A percentile compares a stretch with the other conserved stretches of the same genome.
phyloP scores from a whole-genome alignment of 352 stramenopile genomes.

The Salisapilia sapeloensis region DNA sequence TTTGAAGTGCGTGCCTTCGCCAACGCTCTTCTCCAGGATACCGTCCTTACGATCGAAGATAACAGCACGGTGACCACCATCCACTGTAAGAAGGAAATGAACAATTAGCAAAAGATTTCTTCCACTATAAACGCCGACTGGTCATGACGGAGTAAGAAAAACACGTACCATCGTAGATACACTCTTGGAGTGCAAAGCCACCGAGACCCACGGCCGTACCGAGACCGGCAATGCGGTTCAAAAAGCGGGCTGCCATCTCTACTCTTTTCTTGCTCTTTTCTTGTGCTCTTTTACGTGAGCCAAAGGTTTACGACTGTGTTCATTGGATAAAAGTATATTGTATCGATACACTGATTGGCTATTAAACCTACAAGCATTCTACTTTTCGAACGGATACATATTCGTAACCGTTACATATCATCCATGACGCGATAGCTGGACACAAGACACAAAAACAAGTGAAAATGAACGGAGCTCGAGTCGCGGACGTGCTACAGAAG shows the following conservation, averaged over 20 bases:
- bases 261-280: conserved; percentile 3
- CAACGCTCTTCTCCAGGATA: conserved; percentile 89
- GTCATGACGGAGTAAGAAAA: neutral
- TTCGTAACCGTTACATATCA: too few species aligned
- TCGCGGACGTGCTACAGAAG: conserved; percentile 70
- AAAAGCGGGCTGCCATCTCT: conserved; percentile 49
- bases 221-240: conserved; percentile 50
- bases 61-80: conserved; percentile 96
- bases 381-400: too few species aligned
- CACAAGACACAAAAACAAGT: too few species aligned
- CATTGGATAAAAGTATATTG: too few species aligned
- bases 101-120: conserved; percentile 1
- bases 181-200: conserved; percentile 54
- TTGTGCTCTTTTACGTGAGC: conserved; percentile 2
- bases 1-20: conserved; percentile 98
- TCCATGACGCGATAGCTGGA: too few species aligned
- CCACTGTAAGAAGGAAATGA: conserved; percentile 52
- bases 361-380: too few species aligned
- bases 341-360: too few species aligned
- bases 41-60: conserved; percentile 98
- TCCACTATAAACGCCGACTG: conserved; percentile 2
- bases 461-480: conserved; percentile 16
- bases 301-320: too few species aligned
- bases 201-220: conserved; percentile 42
- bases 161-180: conserved; percentile 68